Evolutionary conservation across 768 basidiomycete genomes (phyloP), one percentile per base, ranked within the genome.

Genomic region (Exidia glandulosa): DNA sequence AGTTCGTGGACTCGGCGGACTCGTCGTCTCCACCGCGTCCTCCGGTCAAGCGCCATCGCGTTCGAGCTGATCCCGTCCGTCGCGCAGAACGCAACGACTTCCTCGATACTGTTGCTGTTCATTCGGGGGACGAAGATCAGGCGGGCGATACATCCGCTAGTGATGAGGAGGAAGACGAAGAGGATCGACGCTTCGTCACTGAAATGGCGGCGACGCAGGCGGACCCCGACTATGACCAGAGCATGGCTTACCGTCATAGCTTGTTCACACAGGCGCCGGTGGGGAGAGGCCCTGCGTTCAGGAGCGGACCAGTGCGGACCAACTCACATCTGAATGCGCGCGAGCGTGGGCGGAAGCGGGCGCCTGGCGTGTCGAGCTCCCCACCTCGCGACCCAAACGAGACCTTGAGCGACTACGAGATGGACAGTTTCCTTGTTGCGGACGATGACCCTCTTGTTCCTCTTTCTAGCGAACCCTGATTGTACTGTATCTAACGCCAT

Each of bases 341-440:
- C 67, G 70, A 19, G 77, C 57, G 61, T 16, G 66, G 62, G 45
- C 70, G 63, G 45, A 69, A 70, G 32, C 66, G 68, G 33, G 60
- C 47, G 9, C 57, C 61, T 3, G 64, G 61, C 36, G 65, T 77
- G 56, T 82, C 84, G 9, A 89, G 86, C 63, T 90, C 88, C 1
- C 87, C 89, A 3, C 25, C 30, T 14, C 27, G 14, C 19, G 41
- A 45, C 30, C 27, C 36, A 37, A 37, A 37, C 36, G 19, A 19
- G 16, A 54, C 50, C 14, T 27, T 54, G 27, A 27, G 90, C 62
- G 79, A 82, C 56, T 93, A 93, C 68, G 78, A 74, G 47, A 66
- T 86, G 48, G 90, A 83, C 12, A 92, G 86, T 67, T 93, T 93
- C 65, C 81, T 93, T 16, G 89, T 93, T 13, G 81, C 77, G 59